Percentiles rank a stretch among this genome's conserved stretches.
Evolutionary conservation across 2,329 filamentous ascomycete genomes (phyloP).

Genomic region (Onygena corvina): DNA sequence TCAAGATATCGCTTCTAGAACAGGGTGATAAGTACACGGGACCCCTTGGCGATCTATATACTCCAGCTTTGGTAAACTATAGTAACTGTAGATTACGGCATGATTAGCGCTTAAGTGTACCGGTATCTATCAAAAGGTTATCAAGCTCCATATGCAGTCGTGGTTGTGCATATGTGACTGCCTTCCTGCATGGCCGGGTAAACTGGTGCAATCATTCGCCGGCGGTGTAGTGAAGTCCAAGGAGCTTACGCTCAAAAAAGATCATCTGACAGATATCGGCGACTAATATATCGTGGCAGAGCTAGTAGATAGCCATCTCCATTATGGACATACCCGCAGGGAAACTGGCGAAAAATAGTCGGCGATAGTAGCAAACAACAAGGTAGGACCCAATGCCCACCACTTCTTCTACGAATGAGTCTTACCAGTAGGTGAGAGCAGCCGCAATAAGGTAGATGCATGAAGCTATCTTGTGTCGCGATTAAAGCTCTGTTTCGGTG

Average conservation of each 20-base stretch:
- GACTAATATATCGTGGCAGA: neutral
- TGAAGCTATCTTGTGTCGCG: slow-evolving; percentile 1
- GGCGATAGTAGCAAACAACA: neutral
- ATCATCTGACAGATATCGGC: slow-evolving; percentile 1
- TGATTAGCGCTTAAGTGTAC: too few relatives aligned
- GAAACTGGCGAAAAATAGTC: too few relatives aligned
- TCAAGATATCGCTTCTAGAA: too few relatives aligned
- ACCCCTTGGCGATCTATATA: too few relatives aligned
- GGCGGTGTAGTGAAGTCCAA: neutral
- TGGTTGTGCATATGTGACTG: too few relatives aligned
- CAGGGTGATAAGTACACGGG: too few relatives aligned
- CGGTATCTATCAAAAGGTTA: too few relatives aligned
- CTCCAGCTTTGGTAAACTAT: too few relatives aligned
- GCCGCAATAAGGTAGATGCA: neutral
- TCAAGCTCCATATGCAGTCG: too few relatives aligned
- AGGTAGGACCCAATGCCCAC: neutral
- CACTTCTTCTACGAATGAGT: neutral
- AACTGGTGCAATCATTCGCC: neutral
- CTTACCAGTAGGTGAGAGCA: neutral
- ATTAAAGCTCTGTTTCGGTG: too few relatives aligned
- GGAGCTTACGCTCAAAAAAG: neutral
- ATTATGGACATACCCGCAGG: neutral
- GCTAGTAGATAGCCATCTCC: neutral
- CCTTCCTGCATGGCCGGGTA: neutral
- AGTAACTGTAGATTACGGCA: too few relatives aligned